Evolutionary conservation across 2,329 filamentous ascomycete species (phyloP).

Genomic region (Dactylellina drechsleri): DNA sequence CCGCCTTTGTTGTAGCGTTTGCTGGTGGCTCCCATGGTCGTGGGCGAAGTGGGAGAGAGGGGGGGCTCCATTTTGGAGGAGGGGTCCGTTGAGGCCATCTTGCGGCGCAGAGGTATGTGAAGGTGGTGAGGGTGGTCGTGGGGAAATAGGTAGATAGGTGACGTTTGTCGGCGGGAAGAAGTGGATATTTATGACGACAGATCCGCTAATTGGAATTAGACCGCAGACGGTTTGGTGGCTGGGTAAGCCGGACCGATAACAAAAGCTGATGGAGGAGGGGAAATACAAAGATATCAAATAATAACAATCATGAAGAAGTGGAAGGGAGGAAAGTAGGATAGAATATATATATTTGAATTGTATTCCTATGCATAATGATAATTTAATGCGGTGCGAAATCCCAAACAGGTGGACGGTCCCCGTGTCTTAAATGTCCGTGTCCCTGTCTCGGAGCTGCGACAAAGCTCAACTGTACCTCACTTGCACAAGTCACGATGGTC

Average conservation of each 20-base stretch:
- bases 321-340: neutral
- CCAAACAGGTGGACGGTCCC: constrained; percentile 12
- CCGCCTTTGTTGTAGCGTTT: constrained; percentile 50
- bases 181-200: constrained; percentile 10
- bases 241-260: no score
- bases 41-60: neutral
- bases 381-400: neutral
- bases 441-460: neutral
- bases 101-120: no score
- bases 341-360: no score
- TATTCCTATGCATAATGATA: neutral
- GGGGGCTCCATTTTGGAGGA: neutral
- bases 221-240: no score
- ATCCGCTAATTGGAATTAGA: neutral
- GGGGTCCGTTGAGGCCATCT: constrained; percentile 14
- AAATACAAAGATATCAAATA: neutral
- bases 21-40: constrained; percentile 33
- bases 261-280: no score
- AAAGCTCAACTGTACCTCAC: no score
- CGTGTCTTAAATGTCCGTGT: constrained; percentile 24
- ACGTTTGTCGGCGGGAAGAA: neutral
- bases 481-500: constrained; percentile 9
- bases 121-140: neutral
- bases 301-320: constrained; percentile 2
- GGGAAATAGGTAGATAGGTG: neutral